Evolutionary conservation across 768 basidiomycete species (phyloP), one percentile per base, ranked within the genome.

Genomic region (Sutorius australiensis): DNA sequence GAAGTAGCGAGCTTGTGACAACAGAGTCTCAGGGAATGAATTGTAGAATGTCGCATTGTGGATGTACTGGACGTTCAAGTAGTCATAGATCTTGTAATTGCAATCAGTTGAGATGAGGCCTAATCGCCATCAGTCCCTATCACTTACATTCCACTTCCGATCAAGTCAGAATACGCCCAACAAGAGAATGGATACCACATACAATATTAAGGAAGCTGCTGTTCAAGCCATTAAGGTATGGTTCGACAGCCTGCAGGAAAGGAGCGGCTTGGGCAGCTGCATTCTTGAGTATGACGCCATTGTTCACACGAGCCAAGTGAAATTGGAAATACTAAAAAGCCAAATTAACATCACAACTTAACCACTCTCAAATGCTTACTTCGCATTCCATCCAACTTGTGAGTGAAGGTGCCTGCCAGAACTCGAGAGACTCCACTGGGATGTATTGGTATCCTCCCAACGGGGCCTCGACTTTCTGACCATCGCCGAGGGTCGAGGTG

Each of bases 391-490:
- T 83, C 88, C 87, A 92, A 57, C 84, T 84, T 69, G 92, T 90
- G 51, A 92, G 74, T 31, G 86, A 85, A 56, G 89, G 81, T 61
- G 46, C 56, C 46, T 68, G 59, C 60, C 44, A 76, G 77, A 21
- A 85, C 68, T 91, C 89, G 38, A 93, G 83, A 27, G 69, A 69
- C 34, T 67, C 58, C 13, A 69, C 67, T 38, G 90, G 88, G 41
- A 94, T 77, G 61, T 93, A 94, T 71, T 92, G 89, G 66, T 92
- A 93, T 1, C 89, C 89, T 17, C 83, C 82, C n/a, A 93, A 77
- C 19, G 92, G 90, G 0, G 85, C 81, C 13, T 80, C 72, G 52
- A 92, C 74, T n/a, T 66, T 77, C 24, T 83, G 79, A 51, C 84
- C 88, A 58, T 91, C 84, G 3, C 88, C 91, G 17, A 95, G 81